Percentiles rank a stretch among this genome's conserved stretches.
Evolutionary conservation across 495 filamentous ascomycete species (phyloP).

Genomic region (Haplographium delicatum): DNA sequence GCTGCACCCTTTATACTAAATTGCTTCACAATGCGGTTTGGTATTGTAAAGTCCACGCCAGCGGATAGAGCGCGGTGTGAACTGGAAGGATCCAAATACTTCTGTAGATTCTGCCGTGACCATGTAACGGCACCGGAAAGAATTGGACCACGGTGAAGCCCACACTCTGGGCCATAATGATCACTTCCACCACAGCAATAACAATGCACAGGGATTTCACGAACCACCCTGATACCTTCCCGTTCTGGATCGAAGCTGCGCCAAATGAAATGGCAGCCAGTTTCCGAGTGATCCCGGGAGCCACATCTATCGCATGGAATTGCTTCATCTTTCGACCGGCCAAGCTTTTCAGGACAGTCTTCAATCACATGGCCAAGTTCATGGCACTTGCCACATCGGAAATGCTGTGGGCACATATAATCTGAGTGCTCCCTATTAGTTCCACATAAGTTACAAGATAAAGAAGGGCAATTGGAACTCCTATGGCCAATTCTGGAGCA

Average conservation of each 20-base stretch:
- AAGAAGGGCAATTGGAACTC: constrained; percentile 10
- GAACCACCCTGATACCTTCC: constrained; percentile 17
- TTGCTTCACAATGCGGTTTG: constrained; percentile 1
- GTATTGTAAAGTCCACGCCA: constrained; percentile 19
- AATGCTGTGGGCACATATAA: constrained; percentile 15
- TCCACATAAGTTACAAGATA: constrained; percentile 15
- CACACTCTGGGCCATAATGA: constrained; percentile 27
- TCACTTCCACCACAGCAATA: constrained; percentile 18
- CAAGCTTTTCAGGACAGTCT: constrained; percentile 23
- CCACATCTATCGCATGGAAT: constrained; percentile 19
- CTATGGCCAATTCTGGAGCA: constrained; percentile 20
- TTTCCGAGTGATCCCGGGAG: constrained; percentile 19
- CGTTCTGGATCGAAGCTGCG: constrained; percentile 18
- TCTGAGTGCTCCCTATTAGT: constrained; percentile 9
- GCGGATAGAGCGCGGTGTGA: constrained; percentile 17
- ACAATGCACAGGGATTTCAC: constrained; percentile 20
- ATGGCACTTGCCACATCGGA: constrained; percentile 23
- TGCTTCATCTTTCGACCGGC: constrained; percentile 4
- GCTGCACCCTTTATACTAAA: constrained; percentile 31
- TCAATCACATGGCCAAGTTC: constrained; percentile 16
- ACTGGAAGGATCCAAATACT: constrained; percentile 21
- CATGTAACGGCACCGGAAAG: constrained; percentile 19
- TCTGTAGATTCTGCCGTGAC: constrained; percentile 16
- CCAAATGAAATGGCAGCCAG: constrained; percentile 24
- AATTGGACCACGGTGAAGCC: constrained; percentile 8